These are phyloP conservation scores for Podaxis pistillaris DNA, from an alignment of 768 basidiomycete genomes.

Conservation along the genomic window DNA sequence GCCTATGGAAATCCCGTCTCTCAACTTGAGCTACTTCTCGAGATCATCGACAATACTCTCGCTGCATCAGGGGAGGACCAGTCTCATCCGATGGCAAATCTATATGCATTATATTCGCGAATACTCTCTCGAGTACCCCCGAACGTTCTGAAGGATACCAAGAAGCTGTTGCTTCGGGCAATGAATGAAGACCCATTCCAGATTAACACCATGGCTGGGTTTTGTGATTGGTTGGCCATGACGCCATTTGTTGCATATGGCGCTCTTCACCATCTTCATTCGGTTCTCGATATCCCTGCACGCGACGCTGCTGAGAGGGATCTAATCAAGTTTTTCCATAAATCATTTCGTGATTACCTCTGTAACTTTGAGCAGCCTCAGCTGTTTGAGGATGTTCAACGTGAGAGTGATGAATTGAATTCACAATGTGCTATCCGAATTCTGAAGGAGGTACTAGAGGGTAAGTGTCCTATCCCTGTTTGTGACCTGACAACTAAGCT, in stretches of 20 bases:
- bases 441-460: background rate
- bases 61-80: background rate
- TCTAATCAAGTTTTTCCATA: background rate
- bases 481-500: background rate
- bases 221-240: background rate
- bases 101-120: conserved; percentile 8
- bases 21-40: background rate
- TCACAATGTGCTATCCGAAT: background rate
- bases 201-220: background rate
- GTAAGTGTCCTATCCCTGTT: background rate
- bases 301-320: background rate
- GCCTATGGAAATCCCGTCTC: background rate
- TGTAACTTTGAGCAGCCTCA: background rate
- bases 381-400: background rate
- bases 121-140: background rate
- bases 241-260: background rate
- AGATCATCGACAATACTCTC: background rate
- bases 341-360: background rate
- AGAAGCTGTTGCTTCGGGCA: no score
- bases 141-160: no score
- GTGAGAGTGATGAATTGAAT: background rate
- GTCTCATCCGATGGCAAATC: background rate
- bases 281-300: background rate
- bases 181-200: no score
- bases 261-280: background rate